These are phyloP conservation scores for Jimgerdemannia lactiflua DNA, from an alignment of 192 early-diverging fungal genomes.

Conservation along the genomic window DNA sequence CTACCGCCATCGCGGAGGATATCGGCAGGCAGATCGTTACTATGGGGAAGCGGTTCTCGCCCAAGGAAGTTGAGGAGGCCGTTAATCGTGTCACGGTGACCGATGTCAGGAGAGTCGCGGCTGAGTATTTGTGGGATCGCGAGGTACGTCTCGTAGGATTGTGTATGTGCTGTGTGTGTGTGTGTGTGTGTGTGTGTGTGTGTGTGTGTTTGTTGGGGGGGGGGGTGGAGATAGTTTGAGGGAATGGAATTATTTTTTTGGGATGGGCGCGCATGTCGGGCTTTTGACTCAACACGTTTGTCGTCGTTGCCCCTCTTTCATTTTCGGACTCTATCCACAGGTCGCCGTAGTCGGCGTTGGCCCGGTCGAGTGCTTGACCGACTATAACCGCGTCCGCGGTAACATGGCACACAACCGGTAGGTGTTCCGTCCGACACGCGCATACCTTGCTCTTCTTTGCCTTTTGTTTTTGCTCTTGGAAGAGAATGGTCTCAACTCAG, in stretches of 20 bases:
- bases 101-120: conserved; percentile 85
- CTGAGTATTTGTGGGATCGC: conserved; percentile 86
- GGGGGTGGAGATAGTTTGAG: background rate
- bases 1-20: conserved; percentile 94
- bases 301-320: background rate
- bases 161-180: too few species aligned
- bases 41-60: conserved; percentile 86
- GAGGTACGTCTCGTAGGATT: conserved; percentile 53
- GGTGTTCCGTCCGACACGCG: background rate
- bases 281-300: too few species aligned
- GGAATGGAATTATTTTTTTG: background rate
- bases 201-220: too few species aligned
- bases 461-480: background rate
- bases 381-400: conserved; percentile 86
- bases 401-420: conserved; percentile 82
- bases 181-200: conserved; percentile 21
- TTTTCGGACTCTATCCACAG: background rate
- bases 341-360: conserved; percentile 77
- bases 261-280: background rate
- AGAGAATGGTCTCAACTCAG: background rate
- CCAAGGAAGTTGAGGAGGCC: conserved; percentile 83
- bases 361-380: conserved; percentile 83
- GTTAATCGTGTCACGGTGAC: conserved; percentile 82
- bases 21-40: conserved; percentile 97
- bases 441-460: background rate